A percentile compares a stretch with the other conserved stretches of the same genome.
Evolutionary conservation across 2,329 filamentous ascomycete genomes (phyloP).

Genomic region (Aureobasidium sp.): DNA sequence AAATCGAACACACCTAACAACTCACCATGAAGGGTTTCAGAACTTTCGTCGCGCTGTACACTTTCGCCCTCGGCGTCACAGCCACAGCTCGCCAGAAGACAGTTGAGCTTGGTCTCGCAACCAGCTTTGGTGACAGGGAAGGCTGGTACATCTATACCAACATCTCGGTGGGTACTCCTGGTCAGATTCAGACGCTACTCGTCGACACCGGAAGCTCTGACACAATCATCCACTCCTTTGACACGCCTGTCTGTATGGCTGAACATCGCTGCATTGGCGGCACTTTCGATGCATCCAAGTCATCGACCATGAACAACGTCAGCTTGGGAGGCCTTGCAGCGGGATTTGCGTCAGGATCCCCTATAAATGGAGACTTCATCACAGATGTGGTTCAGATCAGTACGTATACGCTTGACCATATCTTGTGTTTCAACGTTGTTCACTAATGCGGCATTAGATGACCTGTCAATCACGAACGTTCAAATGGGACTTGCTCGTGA

Average conservation of each 20-base stretch:
- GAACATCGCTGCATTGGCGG: conserved; percentile 25
- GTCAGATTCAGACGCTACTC: conserved; percentile 27
- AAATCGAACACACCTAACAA: no score
- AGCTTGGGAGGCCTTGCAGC: conserved; percentile 25
- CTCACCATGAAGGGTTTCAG: no score
- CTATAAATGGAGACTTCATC: conserved; percentile 24
- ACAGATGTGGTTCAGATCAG: conserved; percentile 23
- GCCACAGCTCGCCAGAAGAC: neutral
- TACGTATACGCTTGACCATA: neutral
- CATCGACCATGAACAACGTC: conserved; percentile 25
- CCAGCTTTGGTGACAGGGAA: neutral
- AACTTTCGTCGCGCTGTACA: no score
- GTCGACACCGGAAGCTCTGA: conserved; percentile 31
- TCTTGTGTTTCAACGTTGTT: neutral
- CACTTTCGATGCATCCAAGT: conserved; percentile 24
- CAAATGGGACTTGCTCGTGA: conserved; percentile 29
- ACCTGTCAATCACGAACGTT: conserved; percentile 24
- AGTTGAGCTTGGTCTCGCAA: neutral
- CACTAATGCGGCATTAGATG: conserved; percentile 19
- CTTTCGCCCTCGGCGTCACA: no score
- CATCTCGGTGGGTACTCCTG: conserved; percentile 29
- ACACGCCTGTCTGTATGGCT: conserved; percentile 22
- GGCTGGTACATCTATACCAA: neutral
- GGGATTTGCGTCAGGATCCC: no score
- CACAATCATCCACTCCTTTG: conserved; percentile 27